These are phyloP conservation scores for Neopestalotiopsis rosae DNA, from an alignment of 2,329 filamentous ascomycete species.

Conservation along the genomic window DNA sequence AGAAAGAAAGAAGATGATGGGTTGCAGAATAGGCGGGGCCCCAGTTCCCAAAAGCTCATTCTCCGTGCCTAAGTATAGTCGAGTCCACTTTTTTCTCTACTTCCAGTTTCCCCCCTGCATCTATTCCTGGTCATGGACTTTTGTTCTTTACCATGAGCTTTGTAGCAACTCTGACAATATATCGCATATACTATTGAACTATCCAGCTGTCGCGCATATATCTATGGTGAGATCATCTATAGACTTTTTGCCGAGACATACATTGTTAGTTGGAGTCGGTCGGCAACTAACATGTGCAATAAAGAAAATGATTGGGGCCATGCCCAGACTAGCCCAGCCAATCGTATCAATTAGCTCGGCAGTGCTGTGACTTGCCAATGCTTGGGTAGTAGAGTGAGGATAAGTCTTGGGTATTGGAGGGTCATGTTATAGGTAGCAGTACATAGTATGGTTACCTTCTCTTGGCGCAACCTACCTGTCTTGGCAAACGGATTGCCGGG, in stretches of 20 bases:
- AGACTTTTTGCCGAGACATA: too few species aligned
- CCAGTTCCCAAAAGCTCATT: neutral
- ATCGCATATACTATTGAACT: neutral
- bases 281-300: neutral
- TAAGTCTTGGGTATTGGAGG: neutral
- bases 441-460: neutral
- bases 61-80: neutral
- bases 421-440: neutral
- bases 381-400: neutral
- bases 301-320: neutral
- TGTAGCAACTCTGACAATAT: neutral
- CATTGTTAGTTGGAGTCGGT: too few species aligned
- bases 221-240: too few species aligned
- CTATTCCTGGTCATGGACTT: neutral
- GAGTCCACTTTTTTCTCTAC: neutral
- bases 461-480: conserved; percentile 1
- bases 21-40: neutral
- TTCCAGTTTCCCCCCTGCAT: neutral
- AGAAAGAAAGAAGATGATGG: neutral
- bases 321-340: neutral
- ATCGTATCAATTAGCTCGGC: neutral
- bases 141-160: neutral
- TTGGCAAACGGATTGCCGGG: neutral
- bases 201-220: too few species aligned
- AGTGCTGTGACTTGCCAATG: neutral